Evolutionary conservation across 129 eudicot genomes (phyloP), one percentile per base, ranked within the genome.

Genomic region (Chrysanthemum makinoi): DNA sequence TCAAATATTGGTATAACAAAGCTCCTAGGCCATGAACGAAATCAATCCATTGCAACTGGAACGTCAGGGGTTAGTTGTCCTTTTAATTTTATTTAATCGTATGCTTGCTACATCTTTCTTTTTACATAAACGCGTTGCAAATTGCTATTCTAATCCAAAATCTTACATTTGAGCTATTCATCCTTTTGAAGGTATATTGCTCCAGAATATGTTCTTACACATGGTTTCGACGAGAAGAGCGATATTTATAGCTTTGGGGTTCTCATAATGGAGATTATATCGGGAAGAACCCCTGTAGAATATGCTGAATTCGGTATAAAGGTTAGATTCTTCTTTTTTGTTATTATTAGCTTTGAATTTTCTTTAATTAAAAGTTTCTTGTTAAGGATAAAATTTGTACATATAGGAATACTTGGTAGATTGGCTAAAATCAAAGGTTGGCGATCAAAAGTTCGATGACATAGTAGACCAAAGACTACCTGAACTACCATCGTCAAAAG

Each of bases 231-330:
- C 9, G 84, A 78, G 72, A 86, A 78, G 58, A 80, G 58, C 8
- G 88, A 86, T 60, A 83, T 86, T 69, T 81, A 86, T 70, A 86
- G 88, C 70, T 80, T 83, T 30, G 88, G 88, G 13, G 64, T 86
- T 52, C 75, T 86, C 50, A 66, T 86, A 43, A 80, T 83, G 82
- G 88, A 86, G 81, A 83, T 86, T 10, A 50, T 86, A 64, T 67
- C 86, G 0, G 91, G 88, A 39, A 83, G 54, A 72, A 59, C 76
- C 19, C 50, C 83, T 2, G 54, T 73, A 28, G 74, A 68, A 33
- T 44, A 66, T 22, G 43, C 10, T 6, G 72, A 52, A 64, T 65
- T 48, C 0, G 79, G 77, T 66, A 51, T n/a, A 62, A 77, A 86
- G 88, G 88, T 81, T 44, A 13, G 53, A 24, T 13, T 35, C 35